Evolutionary conservation across 2,329 filamentous ascomycete genomes (phyloP), one percentile per base, ranked within the genome.

Genomic region (Ophiosphaerella herpotricha): DNA sequence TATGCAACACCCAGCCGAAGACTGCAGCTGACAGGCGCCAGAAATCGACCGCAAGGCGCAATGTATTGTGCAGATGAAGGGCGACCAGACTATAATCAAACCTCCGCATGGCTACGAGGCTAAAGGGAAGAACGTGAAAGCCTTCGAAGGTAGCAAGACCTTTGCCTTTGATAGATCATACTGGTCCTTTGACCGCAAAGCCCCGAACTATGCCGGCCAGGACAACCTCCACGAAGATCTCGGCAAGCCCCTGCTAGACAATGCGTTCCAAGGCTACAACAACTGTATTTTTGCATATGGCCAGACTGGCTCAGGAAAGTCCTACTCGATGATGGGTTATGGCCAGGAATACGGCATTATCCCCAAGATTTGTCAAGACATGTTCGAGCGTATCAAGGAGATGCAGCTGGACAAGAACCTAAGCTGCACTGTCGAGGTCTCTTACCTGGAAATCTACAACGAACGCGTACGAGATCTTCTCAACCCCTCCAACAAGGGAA

Each of bases 281-380:
- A 99, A 97, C 75, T 99, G 94, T 81, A 99, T 99, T 69, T 99
- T 99, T 72, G 94, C 94, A 12, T 99, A 99, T 71, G 94, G 94
- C 14, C 94, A 99, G 78, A 99, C 94, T 2, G 94, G 94, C 61
- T 97, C 94, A 1, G 94, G 94, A 75, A 99, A 99, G 78, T 97
- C 91, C 13, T 99, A 99, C 75, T 97, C 92, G 29, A 99, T 99
- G 93, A 99, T 99, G 94, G 94, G 94, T 41, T 99, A 97, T 76
- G 94, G 94, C 46, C 88, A 93, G 67, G 93, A 99, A 69, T 84
- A 91, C 50, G 94, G 94, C 73, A 94, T 99, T 57, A 97, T 97
- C 55, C 94, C 95, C 39, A 89, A 86, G 67, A 99, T 99, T 77
- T 99, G 94, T 74, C 90, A 94, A 77, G 88, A 96, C 67, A 97